A percentile compares a stretch with the other conserved stretches of the same genome.
Evolutionary conservation across 2,329 filamentous ascomycete species (phyloP).

Genomic region (Claviceps fusiformis): DNA sequence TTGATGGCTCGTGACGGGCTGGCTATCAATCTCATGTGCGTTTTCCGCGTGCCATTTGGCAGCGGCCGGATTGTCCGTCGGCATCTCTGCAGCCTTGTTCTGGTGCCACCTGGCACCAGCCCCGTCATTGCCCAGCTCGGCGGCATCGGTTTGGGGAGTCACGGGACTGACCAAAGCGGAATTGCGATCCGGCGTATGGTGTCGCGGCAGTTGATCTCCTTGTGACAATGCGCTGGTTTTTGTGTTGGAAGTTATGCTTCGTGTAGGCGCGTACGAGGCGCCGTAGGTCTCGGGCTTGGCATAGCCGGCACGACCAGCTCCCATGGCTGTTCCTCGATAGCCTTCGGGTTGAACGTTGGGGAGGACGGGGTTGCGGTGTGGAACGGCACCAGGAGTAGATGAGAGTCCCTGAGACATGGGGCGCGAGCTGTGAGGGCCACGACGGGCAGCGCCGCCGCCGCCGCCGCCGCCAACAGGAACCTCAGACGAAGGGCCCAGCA

Average conservation of each 20-base stretch:
- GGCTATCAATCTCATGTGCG: conserved; percentile 26
- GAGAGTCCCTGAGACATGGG: conserved; percentile 18
- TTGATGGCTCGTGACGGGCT: conserved; percentile 19
- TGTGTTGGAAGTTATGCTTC: conserved; percentile 7
- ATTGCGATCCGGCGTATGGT: conserved; percentile 13
- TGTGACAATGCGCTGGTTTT: conserved; percentile 8
- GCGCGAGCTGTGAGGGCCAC: conserved; percentile 10
- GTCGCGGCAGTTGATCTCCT: conserved; percentile 12
- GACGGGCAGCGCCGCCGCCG: conserved; percentile 6
- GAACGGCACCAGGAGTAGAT: conserved; percentile 14
- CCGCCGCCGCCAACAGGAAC: conserved; percentile 23
- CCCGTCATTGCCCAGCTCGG: conserved; percentile 10
- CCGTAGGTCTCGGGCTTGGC: conserved; percentile 24
- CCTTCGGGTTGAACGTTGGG: conserved; percentile 17
- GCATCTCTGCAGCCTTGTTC: conserved; percentile 17
- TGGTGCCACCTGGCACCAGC: conserved; percentile 5
- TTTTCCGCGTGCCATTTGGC: conserved; percentile 21
- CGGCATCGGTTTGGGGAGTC: conserved; percentile 4
- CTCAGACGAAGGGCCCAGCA: conserved; percentile 26
- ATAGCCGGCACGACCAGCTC: conserved; percentile 25
- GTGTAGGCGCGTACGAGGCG: conserved; percentile 15
- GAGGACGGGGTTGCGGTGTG: conserved; percentile 14
- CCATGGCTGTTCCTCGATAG: conserved; percentile 26
- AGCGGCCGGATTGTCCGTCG: conserved; percentile 16
- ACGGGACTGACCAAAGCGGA: conserved; percentile 7